Conservation (phyloP, 1,139 yeast genomes). For the Pichia sp. region DNA sequence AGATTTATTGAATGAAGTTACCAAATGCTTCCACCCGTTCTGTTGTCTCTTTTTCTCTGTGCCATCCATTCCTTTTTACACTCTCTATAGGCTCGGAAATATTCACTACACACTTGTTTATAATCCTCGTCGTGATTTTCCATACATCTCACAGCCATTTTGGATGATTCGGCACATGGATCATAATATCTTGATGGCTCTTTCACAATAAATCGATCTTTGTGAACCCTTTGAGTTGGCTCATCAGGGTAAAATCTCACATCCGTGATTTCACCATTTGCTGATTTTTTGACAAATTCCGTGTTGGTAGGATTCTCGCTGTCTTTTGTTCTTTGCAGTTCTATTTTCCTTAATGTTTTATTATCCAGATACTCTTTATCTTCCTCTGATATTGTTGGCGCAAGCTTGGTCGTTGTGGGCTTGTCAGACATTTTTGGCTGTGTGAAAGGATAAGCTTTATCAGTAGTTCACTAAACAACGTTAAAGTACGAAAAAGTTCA, state of each 20-base stretch:
- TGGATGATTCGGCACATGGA: constrained; percentile 86
- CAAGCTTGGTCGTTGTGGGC: background rate
- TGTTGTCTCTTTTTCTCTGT: constrained; percentile 21
- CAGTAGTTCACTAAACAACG: background rate
- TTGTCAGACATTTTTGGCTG: background rate
- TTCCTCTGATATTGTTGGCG: background rate
- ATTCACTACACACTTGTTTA: constrained; percentile 68
- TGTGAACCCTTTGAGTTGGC: constrained; percentile 55
- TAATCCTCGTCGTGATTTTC: constrained; percentile 59
- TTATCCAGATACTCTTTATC: constrained; percentile 35
- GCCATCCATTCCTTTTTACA: constrained; percentile 73
- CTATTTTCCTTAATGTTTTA: constrained; percentile 18
- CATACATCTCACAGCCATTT: constrained; percentile 78
- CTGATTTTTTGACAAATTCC: constrained; percentile 36
- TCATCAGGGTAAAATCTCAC: constrained; percentile 79
- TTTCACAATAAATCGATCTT: constrained; percentile 53
- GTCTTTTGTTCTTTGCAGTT: constrained; percentile 2
- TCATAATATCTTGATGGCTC: constrained; percentile 82
- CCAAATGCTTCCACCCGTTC: constrained; percentile 23
- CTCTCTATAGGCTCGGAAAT: constrained; percentile 87
- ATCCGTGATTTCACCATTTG: constrained; percentile 35
- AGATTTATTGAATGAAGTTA: constrained; percentile 5
- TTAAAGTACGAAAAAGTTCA: too few relatives aligned
- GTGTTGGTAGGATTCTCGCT: constrained; percentile 1
- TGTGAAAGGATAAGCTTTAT: background rate